phyloP scores from a whole-genome alignment of 305 asterid species.

The Petunia hybrid region DNA sequence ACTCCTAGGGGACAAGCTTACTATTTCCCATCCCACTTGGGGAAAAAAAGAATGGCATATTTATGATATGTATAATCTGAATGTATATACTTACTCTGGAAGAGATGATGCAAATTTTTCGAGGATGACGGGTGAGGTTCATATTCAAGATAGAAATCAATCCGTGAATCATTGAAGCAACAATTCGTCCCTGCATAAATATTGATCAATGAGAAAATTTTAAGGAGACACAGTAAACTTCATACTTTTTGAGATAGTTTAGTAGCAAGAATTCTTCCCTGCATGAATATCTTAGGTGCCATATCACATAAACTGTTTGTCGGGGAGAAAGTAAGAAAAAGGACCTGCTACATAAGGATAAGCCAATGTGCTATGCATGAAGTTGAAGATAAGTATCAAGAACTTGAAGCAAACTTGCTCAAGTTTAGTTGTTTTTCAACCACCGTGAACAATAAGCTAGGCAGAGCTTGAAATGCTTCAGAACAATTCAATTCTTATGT shows the following conservation, averaged over 20 bases:
- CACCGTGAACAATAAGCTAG: background rate
- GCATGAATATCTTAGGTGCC: background rate
- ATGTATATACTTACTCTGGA: constrained; percentile 71
- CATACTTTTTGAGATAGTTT: constrained; percentile 25
- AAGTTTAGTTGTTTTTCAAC: constrained; percentile 18
- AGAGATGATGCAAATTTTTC: constrained; percentile 88
- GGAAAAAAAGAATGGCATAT: background rate
- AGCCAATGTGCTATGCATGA: constrained; percentile 23
- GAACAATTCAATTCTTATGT: constrained; percentile 8
- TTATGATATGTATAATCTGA: constrained; percentile 16
- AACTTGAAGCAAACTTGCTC: background rate
- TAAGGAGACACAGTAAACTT: background rate
- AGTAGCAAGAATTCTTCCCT: background rate
- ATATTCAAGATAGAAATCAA: constrained; percentile 75
- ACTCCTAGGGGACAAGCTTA: background rate
- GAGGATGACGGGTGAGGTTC: constrained; percentile 96
- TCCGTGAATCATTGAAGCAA: constrained; percentile 89
- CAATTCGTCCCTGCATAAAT: constrained; percentile 80
- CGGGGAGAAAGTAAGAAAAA: background rate
- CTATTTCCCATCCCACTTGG: background rate
- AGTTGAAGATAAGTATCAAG: constrained; percentile 21
- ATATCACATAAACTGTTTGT: background rate
- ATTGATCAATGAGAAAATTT: constrained; percentile 8
- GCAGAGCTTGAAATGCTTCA: background rate
- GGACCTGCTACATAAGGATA: constrained; percentile 8